Evolutionary conservation across 2,329 filamentous ascomycete species (phyloP).

Genomic region (Conoideocrella luteorostrata): DNA sequence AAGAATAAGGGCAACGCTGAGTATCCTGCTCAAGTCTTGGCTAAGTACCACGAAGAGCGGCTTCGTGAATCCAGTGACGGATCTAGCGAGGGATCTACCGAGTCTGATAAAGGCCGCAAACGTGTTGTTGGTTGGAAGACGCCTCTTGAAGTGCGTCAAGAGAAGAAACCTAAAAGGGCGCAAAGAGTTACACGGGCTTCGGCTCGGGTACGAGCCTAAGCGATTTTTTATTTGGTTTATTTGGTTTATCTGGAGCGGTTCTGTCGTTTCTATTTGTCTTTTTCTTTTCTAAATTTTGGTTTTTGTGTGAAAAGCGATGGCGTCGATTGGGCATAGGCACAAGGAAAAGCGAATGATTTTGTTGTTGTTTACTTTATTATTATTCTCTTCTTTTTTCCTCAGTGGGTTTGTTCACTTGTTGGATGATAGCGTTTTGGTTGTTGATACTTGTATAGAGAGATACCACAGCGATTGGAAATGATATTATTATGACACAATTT

Average conservation of each 20-base stretch:
- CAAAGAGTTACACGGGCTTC: conserved; percentile 24
- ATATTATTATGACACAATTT: no score
- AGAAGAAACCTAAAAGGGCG: conserved; percentile 16
- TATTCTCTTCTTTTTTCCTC: no score
- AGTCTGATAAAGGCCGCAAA: no score
- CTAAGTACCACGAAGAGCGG: conserved; percentile 20
- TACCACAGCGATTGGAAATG: conserved; percentile 8
- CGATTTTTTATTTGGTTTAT: background rate
- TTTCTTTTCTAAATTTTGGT: background rate
- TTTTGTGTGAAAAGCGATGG: conserved; percentile 5
- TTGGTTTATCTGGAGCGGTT: no score
- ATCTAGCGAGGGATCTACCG: background rate
- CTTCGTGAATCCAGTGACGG: conserved; percentile 16
- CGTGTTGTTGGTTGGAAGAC: conserved; percentile 30
- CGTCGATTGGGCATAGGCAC: conserved; percentile 1
- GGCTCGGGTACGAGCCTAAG: conserved; percentile 6
- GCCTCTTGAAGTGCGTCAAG: conserved; percentile 23
- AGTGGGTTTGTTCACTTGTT: background rate
- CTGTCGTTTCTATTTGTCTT: no score
- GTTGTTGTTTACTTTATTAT: background rate
- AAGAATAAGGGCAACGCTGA: conserved; percentile 29
- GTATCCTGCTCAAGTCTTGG: conserved; percentile 28
- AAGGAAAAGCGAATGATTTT: background rate
- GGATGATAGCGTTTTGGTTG: no score
- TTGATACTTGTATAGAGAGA: no score